phyloP scores from a whole-genome alignment of 495 filamentous ascomycete species.

The Trichocladium antarcticum region DNA sequence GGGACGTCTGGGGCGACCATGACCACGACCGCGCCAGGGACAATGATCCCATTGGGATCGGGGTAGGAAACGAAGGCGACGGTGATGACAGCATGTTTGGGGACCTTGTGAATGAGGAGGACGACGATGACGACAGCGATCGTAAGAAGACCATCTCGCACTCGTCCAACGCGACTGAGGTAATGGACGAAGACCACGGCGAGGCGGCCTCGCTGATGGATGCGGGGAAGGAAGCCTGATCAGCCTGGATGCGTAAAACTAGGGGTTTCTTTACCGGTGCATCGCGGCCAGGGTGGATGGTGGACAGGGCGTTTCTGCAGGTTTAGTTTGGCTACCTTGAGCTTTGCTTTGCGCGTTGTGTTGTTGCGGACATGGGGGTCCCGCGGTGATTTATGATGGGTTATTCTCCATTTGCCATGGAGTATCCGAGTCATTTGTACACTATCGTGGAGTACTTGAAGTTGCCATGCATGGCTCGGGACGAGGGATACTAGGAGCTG shows the following conservation, averaged over 20 bases:
- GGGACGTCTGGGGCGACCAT: slow-evolving; percentile 23
- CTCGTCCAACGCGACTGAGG: slow-evolving; percentile 1
- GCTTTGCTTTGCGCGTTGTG: not conserved
- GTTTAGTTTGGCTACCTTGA: not conserved
- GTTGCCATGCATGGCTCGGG: slow-evolving; percentile 1
- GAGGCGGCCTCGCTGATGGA: slow-evolving; percentile 14
- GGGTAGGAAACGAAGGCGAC: slow-evolving; percentile 32
- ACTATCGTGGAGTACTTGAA: not conserved
- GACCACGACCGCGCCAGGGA: slow-evolving; percentile 3
- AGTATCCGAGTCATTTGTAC: not conserved
- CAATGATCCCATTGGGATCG: slow-evolving; percentile 25
- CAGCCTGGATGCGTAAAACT: slow-evolving; percentile 2
- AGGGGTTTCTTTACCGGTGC: slow-evolving; percentile 5
- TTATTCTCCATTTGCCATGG: not conserved
- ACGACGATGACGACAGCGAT: slow-evolving; percentile 35
- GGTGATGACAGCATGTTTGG: slow-evolving; percentile 43
- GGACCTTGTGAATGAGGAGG: slow-evolving; percentile 41
- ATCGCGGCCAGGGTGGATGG: slow-evolving; percentile 2
- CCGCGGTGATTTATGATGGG: too few species aligned
- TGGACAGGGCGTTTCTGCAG: not conserved
- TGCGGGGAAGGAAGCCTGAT: slow-evolving; percentile 3
- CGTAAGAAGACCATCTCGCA: not conserved
- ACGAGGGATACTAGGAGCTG: not conserved
- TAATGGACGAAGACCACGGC: slow-evolving; percentile 4
- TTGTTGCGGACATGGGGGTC: too few species aligned